These are phyloP conservation scores for Fusarium buharicum DNA, from an alignment of 2,329 filamentous ascomycete species.

Conservation along the genomic window DNA sequence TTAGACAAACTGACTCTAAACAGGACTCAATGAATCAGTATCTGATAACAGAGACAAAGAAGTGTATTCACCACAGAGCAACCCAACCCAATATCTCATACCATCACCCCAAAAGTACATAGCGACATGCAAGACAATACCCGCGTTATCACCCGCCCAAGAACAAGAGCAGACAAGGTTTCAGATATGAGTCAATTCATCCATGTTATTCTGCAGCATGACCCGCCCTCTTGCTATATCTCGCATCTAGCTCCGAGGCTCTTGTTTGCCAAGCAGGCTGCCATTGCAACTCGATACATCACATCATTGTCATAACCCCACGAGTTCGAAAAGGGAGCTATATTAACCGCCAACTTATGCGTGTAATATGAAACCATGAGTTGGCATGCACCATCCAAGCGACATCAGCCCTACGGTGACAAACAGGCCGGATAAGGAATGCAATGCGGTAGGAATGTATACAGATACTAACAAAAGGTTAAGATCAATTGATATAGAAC, in stretches of 20 bases:
- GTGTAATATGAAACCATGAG: slow-evolving; percentile 9
- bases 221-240: slow-evolving; percentile 10
- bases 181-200: slow-evolving; percentile 23
- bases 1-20: too few relatives aligned
- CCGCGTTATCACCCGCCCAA: not conserved
- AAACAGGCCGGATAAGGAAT: slow-evolving; percentile 20
- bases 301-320: not conserved
- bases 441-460: slow-evolving; percentile 15
- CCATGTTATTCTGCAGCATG: slow-evolving; percentile 4
- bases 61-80: too few relatives aligned
- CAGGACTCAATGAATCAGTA: too few relatives aligned
- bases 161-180: not conserved
- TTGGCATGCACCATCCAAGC: slow-evolving; percentile 17
- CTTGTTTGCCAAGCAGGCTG: slow-evolving; percentile 30
- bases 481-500: too few relatives aligned
- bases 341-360: not conserved
- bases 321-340: not conserved
- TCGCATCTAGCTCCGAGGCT: slow-evolving; percentile 16
- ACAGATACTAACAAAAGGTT: not conserved
- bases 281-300: not conserved
- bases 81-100: not conserved
- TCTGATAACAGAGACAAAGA: too few relatives aligned
- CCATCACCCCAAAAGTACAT: not conserved
- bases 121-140: not conserved
- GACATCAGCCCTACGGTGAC: slow-evolving; percentile 20